Percentiles rank a stretch among this genome's conserved stretches.
phyloP scores from a whole-genome alignment of 352 stramenopile genomes.

The Blastocystis sp. region DNA sequence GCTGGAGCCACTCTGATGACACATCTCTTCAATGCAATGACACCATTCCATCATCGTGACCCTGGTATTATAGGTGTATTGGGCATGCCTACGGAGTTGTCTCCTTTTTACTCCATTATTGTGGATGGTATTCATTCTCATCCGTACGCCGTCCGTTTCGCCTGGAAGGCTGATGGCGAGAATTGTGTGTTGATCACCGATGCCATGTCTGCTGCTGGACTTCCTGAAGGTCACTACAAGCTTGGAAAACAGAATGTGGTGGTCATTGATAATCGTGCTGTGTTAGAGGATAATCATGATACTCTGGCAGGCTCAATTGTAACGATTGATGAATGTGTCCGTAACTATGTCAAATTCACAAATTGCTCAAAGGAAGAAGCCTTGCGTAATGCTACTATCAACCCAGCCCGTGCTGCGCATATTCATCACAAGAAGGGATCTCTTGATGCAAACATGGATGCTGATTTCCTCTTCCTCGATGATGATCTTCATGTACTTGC shows the following conservation, averaged over 20 bases:
- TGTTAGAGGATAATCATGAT: conserved; percentile 75
- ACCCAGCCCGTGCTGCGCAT: conserved; percentile 77
- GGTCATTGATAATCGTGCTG: conserved; percentile 70
- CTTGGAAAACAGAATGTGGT: conserved; percentile 77
- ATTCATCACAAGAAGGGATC: conserved; percentile 76
- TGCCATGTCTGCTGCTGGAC: conserved; percentile 80
- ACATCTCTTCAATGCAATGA: conserved; percentile 87
- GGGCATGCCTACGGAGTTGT: conserved; percentile 70
- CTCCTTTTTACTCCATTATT: conserved; percentile 80
- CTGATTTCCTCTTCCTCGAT: conserved; percentile 81
- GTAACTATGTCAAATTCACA: conserved; percentile 79
- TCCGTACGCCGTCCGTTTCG: conserved; percentile 78
- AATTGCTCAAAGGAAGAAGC: conserved; percentile 78
- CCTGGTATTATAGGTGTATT: conserved; percentile 83
- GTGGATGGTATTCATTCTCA: conserved; percentile 83
- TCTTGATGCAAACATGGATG: conserved; percentile 77
- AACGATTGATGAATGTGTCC: conserved; percentile 79
- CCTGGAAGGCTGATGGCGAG: conserved; percentile 77
- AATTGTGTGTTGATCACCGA: conserved; percentile 81
- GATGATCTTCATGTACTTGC: conserved; percentile 75
- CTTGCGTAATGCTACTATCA: conserved; percentile 76
- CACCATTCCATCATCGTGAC: conserved; percentile 83
- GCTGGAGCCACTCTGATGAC: conserved; percentile 80
- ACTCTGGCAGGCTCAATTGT: conserved; percentile 82
- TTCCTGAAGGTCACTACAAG: conserved; percentile 76